Evolutionary conservation across 2,329 filamentous ascomycete species (phyloP).

Genomic region (Claviceps sp.): DNA sequence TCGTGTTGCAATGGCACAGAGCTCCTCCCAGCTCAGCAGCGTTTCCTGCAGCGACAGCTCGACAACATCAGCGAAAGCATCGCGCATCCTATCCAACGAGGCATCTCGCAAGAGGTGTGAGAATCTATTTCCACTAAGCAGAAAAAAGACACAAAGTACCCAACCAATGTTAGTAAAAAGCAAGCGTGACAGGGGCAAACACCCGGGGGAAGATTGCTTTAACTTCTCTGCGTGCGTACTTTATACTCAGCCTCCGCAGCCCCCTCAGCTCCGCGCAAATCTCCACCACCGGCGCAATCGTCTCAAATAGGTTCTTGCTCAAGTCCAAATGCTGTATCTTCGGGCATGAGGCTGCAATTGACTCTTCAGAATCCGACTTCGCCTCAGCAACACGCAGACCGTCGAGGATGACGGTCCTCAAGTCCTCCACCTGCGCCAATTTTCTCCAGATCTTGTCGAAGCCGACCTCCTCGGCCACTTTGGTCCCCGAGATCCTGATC

Average conservation of each 20-base stretch:
- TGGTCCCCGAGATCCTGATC: conserved; percentile 55
- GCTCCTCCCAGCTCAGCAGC: conserved; percentile 51
- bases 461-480: conserved; percentile 84
- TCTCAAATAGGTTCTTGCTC: conserved; percentile 68
- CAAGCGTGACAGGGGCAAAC: neutral
- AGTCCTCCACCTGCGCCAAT: conserved; percentile 63
- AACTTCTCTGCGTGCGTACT: conserved; percentile 23
- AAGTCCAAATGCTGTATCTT: conserved; percentile 70
- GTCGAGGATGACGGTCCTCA: conserved; percentile 74
- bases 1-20: conserved; percentile 37
- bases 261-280: conserved; percentile 60
- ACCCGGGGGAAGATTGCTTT: neutral
- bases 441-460: conserved; percentile 83
- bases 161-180: neutral
- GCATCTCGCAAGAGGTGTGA: conserved; percentile 25
- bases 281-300: conserved; percentile 49
- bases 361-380: conserved; percentile 18
- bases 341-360: conserved; percentile 41
- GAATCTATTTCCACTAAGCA: conserved; percentile 59
- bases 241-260: conserved; percentile 54
- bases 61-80: conserved; percentile 35
- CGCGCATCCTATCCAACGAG: conserved; percentile 17
- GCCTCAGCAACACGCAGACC: conserved; percentile 46
- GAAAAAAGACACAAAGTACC: neutral
- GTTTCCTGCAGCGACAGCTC: conserved; percentile 56